phyloP scores from a whole-genome alignment of 306 rosid genomes.

The Pueraria montana region DNA sequence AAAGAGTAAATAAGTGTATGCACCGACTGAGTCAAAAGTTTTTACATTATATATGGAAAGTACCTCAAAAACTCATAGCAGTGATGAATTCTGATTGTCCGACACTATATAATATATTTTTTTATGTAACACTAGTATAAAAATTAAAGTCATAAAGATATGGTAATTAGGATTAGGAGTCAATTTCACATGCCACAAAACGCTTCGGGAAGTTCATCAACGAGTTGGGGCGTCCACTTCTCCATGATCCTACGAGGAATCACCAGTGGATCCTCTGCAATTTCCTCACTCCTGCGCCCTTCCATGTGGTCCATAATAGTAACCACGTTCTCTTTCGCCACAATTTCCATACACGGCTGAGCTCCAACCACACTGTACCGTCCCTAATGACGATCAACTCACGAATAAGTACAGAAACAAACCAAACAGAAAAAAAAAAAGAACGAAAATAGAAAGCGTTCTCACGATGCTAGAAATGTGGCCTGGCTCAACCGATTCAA shows the following conservation, averaged over 20 bases:
- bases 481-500: conserved; percentile 93
- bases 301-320: conserved; percentile 82
- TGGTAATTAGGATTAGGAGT: background rate
- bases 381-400: conserved; percentile 64
- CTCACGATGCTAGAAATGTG: conserved; percentile 75
- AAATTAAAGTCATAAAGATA: too few species aligned
- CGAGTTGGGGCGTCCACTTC: conserved; percentile 84
- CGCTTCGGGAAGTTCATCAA: conserved; percentile 94
- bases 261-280: conserved; percentile 80
- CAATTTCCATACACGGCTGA: conserved; percentile 91
- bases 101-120: too few species aligned
- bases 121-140: background rate
- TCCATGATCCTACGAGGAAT: conserved; percentile 86
- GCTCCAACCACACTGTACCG: conserved; percentile 92
- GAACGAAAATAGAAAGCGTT: background rate
- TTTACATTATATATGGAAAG: background rate
- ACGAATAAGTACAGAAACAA: background rate
- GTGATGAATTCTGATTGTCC: too few species aligned
- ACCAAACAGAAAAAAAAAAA: background rate
- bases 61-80: background rate
- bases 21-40: background rate
- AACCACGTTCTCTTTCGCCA: conserved; percentile 92
- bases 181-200: conserved; percentile 76
- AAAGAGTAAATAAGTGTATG: background rate
- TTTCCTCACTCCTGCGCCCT: conserved; percentile 76